phyloP scores from a whole-genome alignment of 2,329 filamentous ascomycete species.

The Pleomassaria siparia region DNA sequence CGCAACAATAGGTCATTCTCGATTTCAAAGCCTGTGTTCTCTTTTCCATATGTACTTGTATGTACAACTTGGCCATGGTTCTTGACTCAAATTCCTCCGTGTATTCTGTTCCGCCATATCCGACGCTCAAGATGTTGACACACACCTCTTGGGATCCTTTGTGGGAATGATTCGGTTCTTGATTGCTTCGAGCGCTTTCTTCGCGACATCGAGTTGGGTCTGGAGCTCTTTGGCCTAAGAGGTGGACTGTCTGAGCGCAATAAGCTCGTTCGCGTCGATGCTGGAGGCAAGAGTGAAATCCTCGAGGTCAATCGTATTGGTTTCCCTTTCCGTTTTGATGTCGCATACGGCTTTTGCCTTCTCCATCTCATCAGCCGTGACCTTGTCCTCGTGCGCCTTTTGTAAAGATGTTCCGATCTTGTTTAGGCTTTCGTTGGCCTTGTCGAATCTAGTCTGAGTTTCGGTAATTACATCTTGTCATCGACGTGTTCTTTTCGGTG shows the following conservation, averaged over 20 bases:
- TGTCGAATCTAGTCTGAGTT: neutral
- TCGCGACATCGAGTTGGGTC: neutral
- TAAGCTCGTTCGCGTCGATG: neutral
- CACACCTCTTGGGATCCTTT: neutral
- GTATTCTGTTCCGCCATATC: slow-evolving; percentile 5
- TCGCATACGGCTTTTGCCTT: too few relatives aligned
- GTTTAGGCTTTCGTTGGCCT: neutral
- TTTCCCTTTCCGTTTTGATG: too few relatives aligned
- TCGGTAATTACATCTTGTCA: neutral
- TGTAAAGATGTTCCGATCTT: neutral
- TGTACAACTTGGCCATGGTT: too few relatives aligned
- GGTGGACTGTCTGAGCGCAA: too few relatives aligned
- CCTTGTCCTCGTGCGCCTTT: neutral
- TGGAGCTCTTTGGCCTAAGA: neutral
- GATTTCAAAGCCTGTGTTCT: too few relatives aligned
- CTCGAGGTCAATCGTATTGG: too few relatives aligned
- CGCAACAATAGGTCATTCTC: too few relatives aligned
- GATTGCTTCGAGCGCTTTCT: neutral
- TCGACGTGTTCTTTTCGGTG: neutral
- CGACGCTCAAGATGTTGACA: slow-evolving; percentile 7
- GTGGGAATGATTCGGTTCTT: neutral
- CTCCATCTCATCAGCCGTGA: neutral
- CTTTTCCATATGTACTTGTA: too few relatives aligned
- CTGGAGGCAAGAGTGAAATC: neutral
- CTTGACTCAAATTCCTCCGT: too few relatives aligned